These are phyloP conservation scores for Globisporangium perplexum DNA, from an alignment of 352 stramenopile genomes.

Conservation along the genomic window DNA sequence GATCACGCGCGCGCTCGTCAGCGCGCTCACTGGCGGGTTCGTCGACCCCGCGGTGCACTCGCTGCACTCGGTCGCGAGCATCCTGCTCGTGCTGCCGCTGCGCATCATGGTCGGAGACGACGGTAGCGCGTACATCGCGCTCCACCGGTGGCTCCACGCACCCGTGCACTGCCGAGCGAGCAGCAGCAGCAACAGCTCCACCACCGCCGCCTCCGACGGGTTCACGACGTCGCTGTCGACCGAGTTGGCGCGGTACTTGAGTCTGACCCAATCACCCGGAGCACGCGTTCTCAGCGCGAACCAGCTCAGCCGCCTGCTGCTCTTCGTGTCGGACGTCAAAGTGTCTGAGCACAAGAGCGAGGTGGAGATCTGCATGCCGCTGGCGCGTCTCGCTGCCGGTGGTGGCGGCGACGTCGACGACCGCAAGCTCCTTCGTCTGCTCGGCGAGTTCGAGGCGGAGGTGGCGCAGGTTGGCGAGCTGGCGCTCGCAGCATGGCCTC, in stretches of 20 bases:
- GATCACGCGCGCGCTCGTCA: conserved; percentile 37
- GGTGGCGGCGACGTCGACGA: conserved; percentile 7
- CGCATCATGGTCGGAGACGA: conserved; percentile 22
- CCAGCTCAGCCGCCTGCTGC: conserved; percentile 36
- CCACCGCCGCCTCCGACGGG: too few relatives aligned
- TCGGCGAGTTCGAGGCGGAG: conserved; percentile 38
- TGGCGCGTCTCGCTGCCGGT: conserved; percentile 8
- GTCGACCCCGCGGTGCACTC: conserved; percentile 24
- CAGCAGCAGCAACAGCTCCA: not conserved
- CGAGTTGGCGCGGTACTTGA: conserved; percentile 18
- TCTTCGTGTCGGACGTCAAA: conserved; percentile 31
- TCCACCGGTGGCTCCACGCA: conserved; percentile 28
- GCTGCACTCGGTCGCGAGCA: conserved; percentile 33
- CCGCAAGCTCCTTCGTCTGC: conserved; percentile 25
- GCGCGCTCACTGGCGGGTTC: conserved; percentile 56
- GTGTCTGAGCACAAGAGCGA: not conserved
- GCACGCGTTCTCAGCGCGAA: conserved; percentile 12
- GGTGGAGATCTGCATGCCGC: conserved; percentile 1
- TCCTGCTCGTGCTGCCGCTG: conserved; percentile 49
- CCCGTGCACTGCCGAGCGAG: not conserved
- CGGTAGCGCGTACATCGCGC: conserved; percentile 20
- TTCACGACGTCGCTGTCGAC: conserved; percentile 12
- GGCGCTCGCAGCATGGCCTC: not conserved
- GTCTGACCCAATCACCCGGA: not conserved
- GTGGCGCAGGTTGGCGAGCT: conserved; percentile 11